These are phyloP conservation scores for Tinospora cordifolia DNA, from an alignment of 164 flowering plant species.

Conservation along the genomic window DNA sequence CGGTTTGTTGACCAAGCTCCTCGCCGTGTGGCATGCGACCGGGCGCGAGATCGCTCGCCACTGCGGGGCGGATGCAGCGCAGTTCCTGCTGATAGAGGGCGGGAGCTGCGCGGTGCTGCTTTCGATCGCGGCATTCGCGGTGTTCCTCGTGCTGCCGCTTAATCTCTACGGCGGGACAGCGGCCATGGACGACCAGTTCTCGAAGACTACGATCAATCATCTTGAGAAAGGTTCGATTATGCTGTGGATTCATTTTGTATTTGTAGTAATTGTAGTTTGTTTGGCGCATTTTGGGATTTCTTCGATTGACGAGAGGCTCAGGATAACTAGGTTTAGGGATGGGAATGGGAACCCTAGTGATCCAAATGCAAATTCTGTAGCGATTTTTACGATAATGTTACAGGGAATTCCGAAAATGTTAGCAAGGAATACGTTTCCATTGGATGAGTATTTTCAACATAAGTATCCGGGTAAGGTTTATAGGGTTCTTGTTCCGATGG, in stretches of 20 bases:
- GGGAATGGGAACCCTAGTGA: conserved; percentile 73
- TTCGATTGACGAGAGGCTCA: conserved; percentile 53
- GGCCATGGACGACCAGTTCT: conserved; percentile 63
- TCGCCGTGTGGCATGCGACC: conserved; percentile 98
- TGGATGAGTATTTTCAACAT: conserved; percentile 74
- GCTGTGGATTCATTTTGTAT: conserved; percentile 82
- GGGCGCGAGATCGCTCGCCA: conserved; percentile 77
- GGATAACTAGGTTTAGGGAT: conserved; percentile 76
- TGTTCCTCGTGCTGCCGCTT: conserved; percentile 53
- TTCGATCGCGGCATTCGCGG: conserved; percentile 37
- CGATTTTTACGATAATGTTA: conserved; percentile 79
- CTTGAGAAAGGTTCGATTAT: conserved; percentile 62
- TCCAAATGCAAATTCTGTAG: conserved; percentile 48
- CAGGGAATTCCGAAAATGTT: conserved; percentile 75
- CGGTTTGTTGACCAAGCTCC: conserved; percentile 75
- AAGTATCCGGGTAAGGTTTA: conserved; percentile 92
- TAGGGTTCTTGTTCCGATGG: conserved; percentile 76
- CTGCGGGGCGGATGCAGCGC: conserved; percentile 97
- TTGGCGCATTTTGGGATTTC: conserved; percentile 67
- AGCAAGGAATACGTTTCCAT: conserved; percentile 45
- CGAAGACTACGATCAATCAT: conserved; percentile 78
- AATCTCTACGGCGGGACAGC: conserved; percentile 70
- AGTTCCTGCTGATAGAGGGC: conserved; percentile 81
- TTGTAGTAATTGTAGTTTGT: conserved; percentile 55
- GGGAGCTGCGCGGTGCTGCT: conserved; percentile 67